Conservation (phyloP, 345 rosid genomes). For the Euclidium syriacum region DNA sequence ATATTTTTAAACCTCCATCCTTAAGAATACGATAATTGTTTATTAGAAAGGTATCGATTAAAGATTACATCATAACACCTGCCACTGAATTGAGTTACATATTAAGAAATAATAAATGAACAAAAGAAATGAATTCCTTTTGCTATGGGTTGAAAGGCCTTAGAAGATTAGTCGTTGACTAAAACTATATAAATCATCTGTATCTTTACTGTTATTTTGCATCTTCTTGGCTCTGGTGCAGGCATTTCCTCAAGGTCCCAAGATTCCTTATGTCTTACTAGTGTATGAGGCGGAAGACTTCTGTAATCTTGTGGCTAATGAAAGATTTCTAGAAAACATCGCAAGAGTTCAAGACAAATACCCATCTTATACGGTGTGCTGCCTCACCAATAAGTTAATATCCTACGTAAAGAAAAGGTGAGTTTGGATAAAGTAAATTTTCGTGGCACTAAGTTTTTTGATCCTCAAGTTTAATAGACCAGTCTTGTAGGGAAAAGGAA, state of each 20-base stretch:
- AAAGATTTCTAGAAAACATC: slow-evolving; percentile 47
- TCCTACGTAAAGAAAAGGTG: slow-evolving; percentile 73
- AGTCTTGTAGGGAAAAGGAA: slow-evolving; percentile 57
- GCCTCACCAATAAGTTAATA: slow-evolving; percentile 69
- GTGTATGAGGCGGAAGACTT: slow-evolving; percentile 79
- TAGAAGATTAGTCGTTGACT: background rate
- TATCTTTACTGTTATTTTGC: background rate
- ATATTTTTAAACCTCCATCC: background rate
- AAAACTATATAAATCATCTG: background rate
- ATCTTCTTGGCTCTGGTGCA: slow-evolving; percentile 35
- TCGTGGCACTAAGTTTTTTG: background rate
- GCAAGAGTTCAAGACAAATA: slow-evolving; percentile 50
- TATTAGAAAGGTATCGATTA: background rate
- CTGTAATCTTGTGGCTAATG: slow-evolving; percentile 62
- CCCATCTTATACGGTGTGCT: slow-evolving; percentile 76
- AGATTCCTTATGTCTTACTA: slow-evolving; percentile 52
- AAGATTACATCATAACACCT: background rate
- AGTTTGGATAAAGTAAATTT: slow-evolving; percentile 7
- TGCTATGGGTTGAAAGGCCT: background rate
- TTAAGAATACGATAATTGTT: background rate
- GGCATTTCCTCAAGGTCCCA: slow-evolving; percentile 40
- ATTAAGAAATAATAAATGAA: background rate
- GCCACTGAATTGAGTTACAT: background rate
- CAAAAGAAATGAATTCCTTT: background rate
- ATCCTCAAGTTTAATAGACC: background rate